A percentile compares a stretch with the other conserved stretches of the same genome.
These are phyloP conservation scores for Pistacia vera DNA, from an alignment of 345 rosid genomes.

Conservation along the genomic window DNA sequence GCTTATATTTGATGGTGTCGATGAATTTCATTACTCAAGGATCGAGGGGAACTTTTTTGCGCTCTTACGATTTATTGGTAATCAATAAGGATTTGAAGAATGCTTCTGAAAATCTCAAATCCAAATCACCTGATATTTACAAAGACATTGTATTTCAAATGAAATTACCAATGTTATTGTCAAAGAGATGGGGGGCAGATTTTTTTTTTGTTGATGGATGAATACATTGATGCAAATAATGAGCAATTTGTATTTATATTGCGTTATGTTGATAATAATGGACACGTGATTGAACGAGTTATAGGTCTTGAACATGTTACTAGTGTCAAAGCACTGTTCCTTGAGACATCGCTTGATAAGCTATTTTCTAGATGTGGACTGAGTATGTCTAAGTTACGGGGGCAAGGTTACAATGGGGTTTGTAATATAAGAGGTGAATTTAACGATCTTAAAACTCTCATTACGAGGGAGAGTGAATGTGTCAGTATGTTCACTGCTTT, in stretches of 20 bases:
- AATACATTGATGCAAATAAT: background rate
- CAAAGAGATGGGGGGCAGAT: background rate
- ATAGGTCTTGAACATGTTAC: background rate
- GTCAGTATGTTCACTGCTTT: slow-evolving; percentile 8
- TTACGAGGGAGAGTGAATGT: background rate
- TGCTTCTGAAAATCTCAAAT: too few relatives aligned
- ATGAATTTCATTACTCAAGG: too few relatives aligned
- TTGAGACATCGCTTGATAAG: background rate
- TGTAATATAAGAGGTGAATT: background rate
- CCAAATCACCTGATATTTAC: too few relatives aligned
- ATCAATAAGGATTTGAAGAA: too few relatives aligned
- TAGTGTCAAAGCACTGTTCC: background rate
- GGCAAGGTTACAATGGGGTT: background rate
- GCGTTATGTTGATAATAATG: background rate
- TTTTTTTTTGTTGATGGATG: slow-evolving; percentile 3
- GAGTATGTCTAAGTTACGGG: background rate
- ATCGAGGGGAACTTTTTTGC: too few relatives aligned
- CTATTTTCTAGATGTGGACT: background rate
- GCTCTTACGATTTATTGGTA: too few relatives aligned
- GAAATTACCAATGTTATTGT: too few relatives aligned
- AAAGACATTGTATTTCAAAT: too few relatives aligned
- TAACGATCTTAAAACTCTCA: background rate
- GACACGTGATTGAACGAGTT: background rate
- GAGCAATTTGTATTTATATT: background rate
- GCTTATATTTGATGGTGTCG: too few relatives aligned